Percentiles rank a stretch among this genome's conserved stretches.
phyloP scores from a whole-genome alignment of 2,329 filamentous ascomycete genomes.

The Elsinoe batatas region DNA sequence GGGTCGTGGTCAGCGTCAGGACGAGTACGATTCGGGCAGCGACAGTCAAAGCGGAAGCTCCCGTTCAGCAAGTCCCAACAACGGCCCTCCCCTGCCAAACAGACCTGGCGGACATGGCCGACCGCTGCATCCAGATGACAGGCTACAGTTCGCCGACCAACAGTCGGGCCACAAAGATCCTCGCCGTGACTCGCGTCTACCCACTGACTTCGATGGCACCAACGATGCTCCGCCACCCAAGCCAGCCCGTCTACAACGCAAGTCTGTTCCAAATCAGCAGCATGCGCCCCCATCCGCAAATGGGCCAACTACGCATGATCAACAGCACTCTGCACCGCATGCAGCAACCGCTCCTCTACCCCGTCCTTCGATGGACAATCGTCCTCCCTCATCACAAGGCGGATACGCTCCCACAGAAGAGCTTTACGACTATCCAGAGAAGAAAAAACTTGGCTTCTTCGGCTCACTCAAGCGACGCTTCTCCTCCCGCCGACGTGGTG shows the following conservation, averaged over 20 bases:
- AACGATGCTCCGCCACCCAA: background rate
- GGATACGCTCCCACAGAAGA: constrained; percentile 6
- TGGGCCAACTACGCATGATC: background rate
- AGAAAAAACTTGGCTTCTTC: constrained; percentile 12
- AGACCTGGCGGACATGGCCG: background rate
- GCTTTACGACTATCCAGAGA: background rate
- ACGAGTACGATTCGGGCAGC: constrained; percentile 14
- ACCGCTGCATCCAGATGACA: constrained; percentile 11
- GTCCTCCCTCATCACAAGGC: background rate
- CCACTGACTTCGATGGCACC: background rate
- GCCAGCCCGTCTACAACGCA: background rate
- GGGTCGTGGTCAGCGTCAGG: constrained; percentile 11
- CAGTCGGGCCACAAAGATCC: constrained; percentile 11
- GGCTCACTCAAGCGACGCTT: constrained; percentile 9
- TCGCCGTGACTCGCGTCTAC: constrained; percentile 11
- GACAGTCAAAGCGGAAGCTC: constrained; percentile 12
- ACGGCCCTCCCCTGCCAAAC: background rate
- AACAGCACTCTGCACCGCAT: background rate
- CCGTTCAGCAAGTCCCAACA: constrained; percentile 11
- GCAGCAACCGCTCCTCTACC: background rate
- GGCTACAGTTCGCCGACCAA: constrained; percentile 11
- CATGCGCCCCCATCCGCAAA: background rate
- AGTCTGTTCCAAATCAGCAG: constrained; percentile 6
- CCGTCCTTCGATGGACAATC: background rate
- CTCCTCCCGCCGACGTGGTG: background rate